Evolutionary conservation across 2,329 filamentous ascomycete species (phyloP), one percentile per base, ranked within the genome.

Genomic region (Biscogniauxia sp.): DNA sequence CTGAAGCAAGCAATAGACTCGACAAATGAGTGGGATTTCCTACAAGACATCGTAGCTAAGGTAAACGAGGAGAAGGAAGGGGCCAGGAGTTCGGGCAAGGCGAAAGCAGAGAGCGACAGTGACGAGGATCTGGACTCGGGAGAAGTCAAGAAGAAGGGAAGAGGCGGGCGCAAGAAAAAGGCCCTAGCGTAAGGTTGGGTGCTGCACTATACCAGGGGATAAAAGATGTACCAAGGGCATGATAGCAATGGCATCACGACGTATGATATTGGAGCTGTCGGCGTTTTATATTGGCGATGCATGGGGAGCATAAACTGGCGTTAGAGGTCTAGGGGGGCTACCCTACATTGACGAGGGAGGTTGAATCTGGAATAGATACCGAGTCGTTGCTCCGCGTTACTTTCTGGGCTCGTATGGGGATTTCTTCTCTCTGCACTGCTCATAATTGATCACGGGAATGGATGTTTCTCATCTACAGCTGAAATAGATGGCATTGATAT

Each of bases 11-110:
- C 95, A 11, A 89, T 99, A 50, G 86, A 90, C 74, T 89, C 88
- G 25, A 92, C 96, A 72, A 92, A 95, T 66, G 92, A 97, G 73
- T 94, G 96, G 79, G 95, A 99, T 77, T 99, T 98, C 70, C 78
- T 99, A 63, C 84, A 87, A 61, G 93, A 98, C 56, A 97, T 97
- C 69, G 93, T 97, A 56, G 84, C 88, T 69, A 94, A 94, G 73
- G 89, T 97, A 0, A 71, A 71, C 37, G 81, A 80, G 41, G 83
- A 87, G 68, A 85, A 84, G 72, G 76, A 76, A 56, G 71, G 76
- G 23, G 78, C 77, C 58, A 76, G 74, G 56, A 59, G 68, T 20
- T 55, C 68, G 15, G 70, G 70, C 25, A 69, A 70, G 59, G 60
- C 68, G 51, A 84, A 84, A 71, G 75, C 74, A 1, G 84, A 85